Percentiles rank a stretch among this genome's conserved stretches.
These are phyloP conservation scores for Pezicula rhizophila DNA, from an alignment of 2,329 filamentous ascomycete species.

Conservation along the genomic window DNA sequence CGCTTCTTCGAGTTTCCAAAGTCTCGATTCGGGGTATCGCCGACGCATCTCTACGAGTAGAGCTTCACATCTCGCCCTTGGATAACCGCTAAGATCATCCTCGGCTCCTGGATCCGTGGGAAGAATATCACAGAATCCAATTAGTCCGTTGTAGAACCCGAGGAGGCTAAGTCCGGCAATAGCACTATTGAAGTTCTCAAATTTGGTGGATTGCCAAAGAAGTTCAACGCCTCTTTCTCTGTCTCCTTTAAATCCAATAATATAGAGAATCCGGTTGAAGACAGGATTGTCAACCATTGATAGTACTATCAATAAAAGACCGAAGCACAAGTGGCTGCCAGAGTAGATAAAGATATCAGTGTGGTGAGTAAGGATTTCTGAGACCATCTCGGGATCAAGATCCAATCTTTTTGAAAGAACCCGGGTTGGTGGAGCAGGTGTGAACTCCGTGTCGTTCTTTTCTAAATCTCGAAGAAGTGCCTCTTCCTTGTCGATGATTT, in stretches of 20 bases:
- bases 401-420: slow-evolving; percentile 19
- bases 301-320: slow-evolving; percentile 77
- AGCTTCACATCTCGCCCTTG: slow-evolving; percentile 56
- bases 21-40: slow-evolving; percentile 72
- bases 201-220: slow-evolving; percentile 85
- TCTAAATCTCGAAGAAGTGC: not conserved
- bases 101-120: slow-evolving; percentile 51
- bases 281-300: slow-evolving; percentile 81
- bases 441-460: not conserved
- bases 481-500: not conserved
- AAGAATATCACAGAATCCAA: slow-evolving; percentile 84
- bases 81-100: slow-evolving; percentile 63
- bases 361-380: slow-evolving; percentile 63
- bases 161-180: slow-evolving; percentile 77
- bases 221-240: slow-evolving; percentile 74
- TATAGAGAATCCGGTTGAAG: slow-evolving; percentile 77
- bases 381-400: slow-evolving; percentile 45
- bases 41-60: slow-evolving; percentile 69
- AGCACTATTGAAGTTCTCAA: slow-evolving; percentile 86
- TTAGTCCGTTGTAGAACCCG: slow-evolving; percentile 80
- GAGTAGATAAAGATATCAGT: slow-evolving; percentile 87
- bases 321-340: slow-evolving; percentile 84
- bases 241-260: slow-evolving; percentile 89
- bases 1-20: slow-evolving; percentile 88
- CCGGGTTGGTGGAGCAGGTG: slow-evolving; percentile 9